Evolutionary conservation across 805 yeast species (phyloP), one percentile per base, ranked within the genome.

Genomic region (Ascoidea tarda): DNA sequence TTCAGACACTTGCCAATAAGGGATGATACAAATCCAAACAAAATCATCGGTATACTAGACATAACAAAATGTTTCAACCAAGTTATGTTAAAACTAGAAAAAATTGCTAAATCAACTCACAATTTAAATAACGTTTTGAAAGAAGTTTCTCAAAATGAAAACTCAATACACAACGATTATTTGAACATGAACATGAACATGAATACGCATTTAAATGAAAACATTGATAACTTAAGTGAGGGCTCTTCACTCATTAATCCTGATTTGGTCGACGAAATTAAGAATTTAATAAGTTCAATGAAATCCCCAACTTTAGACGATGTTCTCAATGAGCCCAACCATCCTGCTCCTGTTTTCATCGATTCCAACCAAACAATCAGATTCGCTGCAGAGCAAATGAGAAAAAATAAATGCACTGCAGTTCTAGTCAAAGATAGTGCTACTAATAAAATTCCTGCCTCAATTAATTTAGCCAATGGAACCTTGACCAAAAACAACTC

Each of bases 51-150:
- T 1, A 67, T 73, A 10, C 59, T 73, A 32, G 74, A 73, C 58
- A 72, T 73, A 42, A 73, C 76, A 4, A 66, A 71, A 50, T 73
- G 77, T 49, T 73, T 72, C 58, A 70, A 72, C 52, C 75, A 73
- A 55, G 76, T 75, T 0, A 69, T 73, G 71, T 59, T 67, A 2
- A 59, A 72, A 49, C 58, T 73, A 32, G 76, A 73, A 55, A 66
- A 68, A 49, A 66, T 73, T 56, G 61, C 74, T 0, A 54, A 58
- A 31, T 72, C 69, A 52, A 72, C 74, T 2, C 59, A 63, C 48
- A 67, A 66, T 52, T 53, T 66, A 46, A 57, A 59, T 6, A 59
- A 58, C 1, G 63, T 65, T 1, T 49, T 66, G 46, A 58, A 54
- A 44, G 68, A 65, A 33, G 67, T 65, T 16, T 38, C 44, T 38